Percentiles rank a stretch among this genome's conserved stretches.
Conservation (phyloP, 169 alveolate genomes). For the Plasmodium inui region DNA sequence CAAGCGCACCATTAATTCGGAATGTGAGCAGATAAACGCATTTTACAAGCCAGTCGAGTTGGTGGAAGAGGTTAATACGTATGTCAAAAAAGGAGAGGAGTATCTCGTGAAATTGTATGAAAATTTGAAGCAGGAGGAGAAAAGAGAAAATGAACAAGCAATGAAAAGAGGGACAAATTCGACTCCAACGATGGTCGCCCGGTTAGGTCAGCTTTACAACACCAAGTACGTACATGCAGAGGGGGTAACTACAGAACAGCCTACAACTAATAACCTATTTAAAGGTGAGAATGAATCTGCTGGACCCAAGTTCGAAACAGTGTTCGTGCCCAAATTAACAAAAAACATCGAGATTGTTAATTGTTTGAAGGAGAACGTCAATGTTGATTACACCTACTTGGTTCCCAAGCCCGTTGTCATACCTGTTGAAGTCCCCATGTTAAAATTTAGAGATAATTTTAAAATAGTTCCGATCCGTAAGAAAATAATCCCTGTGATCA, state of each 20-base stretch:
- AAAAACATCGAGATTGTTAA: slow-evolving; percentile 63
- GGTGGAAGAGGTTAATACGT: slow-evolving; percentile 64
- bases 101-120: slow-evolving; percentile 51
- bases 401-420: slow-evolving; percentile 83
- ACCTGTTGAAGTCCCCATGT: slow-evolving; percentile 82
- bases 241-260: background rate
- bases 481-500: slow-evolving; percentile 80
- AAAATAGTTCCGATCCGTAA: slow-evolving; percentile 80
- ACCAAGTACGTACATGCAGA: background rate
- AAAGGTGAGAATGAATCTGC: background rate
- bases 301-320: slow-evolving; percentile 64
- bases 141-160: slow-evolving; percentile 1
- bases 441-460: slow-evolving; percentile 80
- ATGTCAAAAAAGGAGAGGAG: slow-evolving; percentile 70
- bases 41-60: slow-evolving; percentile 69
- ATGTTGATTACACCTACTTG: slow-evolving; percentile 77
- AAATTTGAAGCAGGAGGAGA: slow-evolving; percentile 15
- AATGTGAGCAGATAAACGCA: slow-evolving; percentile 42
- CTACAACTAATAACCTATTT: slow-evolving; percentile 46
- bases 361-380: slow-evolving; percentile 41
- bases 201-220: background rate
- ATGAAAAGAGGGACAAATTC: slow-evolving; percentile 2
- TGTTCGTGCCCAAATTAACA: slow-evolving; percentile 58
- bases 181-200: background rate
- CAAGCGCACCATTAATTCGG: slow-evolving; percentile 39